Base-by-base conservation (phyloP, 768 basidiomycete species). In the Mycena chlorophos region DNA sequence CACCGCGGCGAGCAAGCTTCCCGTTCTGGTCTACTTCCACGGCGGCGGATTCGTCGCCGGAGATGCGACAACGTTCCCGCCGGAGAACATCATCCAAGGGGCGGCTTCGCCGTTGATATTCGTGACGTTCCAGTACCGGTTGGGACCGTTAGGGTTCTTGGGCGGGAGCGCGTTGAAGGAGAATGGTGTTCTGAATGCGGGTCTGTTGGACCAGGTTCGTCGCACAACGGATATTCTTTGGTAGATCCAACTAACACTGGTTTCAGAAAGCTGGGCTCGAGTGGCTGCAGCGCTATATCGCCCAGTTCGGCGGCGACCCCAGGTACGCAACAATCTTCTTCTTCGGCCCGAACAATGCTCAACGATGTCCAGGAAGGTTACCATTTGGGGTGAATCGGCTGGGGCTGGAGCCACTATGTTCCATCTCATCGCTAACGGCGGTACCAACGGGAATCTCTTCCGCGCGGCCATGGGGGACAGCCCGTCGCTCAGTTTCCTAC, bases 21-120 rank as follows among this genome's bases (percentile, higher is more conserved):
- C 75, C 0, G 75, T 78, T 22, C 58, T 78, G 60, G 71, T 77
- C 1, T 78, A 67, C 66, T 75, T 78, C 54, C 75, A 78, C 57
- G 76, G 76, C 72, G 76, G 76, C 10, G 76, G 76, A 12, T 77
- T 74, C 48, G 71, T 61, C 57, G 57, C 16, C 75, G 76, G 28
- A 69, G 65, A 39, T 68, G 71, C 10, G 73, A 66, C 55, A 66
- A 67, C 34, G 66, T n/a, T 68, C 20, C 58, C 66, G n/a, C 73
- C 74, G 1, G 68, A 73, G 31, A 55, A 67, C 19, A 58, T 75
- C 53, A 52, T 75, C 40, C 60, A 66, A 3, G 66, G 70, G 2
- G 69, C 71, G 12, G 49, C 63, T n/a, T n/a, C n/a, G n/a, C n/a
- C n/a, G n/a, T n/a, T n/a, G n/a, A n/a, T n/a, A n/a, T n/a, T n/a